These are phyloP conservation scores for Trypethelium eluteriae DNA, from an alignment of 495 filamentous ascomycete genomes.

Conservation along the genomic window DNA sequence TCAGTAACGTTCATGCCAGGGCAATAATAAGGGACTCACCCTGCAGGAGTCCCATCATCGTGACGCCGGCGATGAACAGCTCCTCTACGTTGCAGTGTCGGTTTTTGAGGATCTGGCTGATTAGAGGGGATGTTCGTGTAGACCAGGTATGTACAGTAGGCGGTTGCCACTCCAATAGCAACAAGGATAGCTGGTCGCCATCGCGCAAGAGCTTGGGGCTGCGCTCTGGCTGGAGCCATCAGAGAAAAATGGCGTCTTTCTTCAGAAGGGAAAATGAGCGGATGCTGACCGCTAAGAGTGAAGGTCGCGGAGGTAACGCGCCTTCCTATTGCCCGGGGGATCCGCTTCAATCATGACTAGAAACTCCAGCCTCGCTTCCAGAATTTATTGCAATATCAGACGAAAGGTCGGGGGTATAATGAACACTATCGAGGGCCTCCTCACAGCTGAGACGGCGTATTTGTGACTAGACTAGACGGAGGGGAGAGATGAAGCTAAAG, in stretches of 20 bases:
- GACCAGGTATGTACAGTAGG: constrained; percentile 24
- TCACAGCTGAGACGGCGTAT: too few relatives aligned
- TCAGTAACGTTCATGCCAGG: constrained; percentile 4
- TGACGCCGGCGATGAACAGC: constrained; percentile 42
- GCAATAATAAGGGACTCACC: background rate
- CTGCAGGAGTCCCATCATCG: constrained; percentile 13
- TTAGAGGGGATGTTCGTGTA: constrained; percentile 17
- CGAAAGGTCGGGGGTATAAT: too few relatives aligned
- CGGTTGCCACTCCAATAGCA: constrained; percentile 24
- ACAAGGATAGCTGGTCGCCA: constrained; percentile 27
- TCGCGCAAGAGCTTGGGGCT: constrained; percentile 16
- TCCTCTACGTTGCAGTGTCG: constrained; percentile 49
- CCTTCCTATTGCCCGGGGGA: background rate
- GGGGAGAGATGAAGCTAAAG: too few relatives aligned
- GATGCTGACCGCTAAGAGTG: background rate
- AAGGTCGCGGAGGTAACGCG: background rate
- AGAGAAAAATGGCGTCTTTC: constrained; percentile 4
- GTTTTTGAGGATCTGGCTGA: constrained; percentile 1
- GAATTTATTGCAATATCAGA: too few relatives aligned
- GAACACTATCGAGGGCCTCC: too few relatives aligned
- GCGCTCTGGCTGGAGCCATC: background rate
- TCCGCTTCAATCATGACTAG: background rate
- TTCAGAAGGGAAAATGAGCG: background rate
- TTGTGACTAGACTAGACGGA: too few relatives aligned
- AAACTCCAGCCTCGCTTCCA: background rate